Evolutionary conservation across 345 rosid genomes (phyloP), one percentile per base, ranked within the genome.

Genomic region (Hevea brasiliensis): DNA sequence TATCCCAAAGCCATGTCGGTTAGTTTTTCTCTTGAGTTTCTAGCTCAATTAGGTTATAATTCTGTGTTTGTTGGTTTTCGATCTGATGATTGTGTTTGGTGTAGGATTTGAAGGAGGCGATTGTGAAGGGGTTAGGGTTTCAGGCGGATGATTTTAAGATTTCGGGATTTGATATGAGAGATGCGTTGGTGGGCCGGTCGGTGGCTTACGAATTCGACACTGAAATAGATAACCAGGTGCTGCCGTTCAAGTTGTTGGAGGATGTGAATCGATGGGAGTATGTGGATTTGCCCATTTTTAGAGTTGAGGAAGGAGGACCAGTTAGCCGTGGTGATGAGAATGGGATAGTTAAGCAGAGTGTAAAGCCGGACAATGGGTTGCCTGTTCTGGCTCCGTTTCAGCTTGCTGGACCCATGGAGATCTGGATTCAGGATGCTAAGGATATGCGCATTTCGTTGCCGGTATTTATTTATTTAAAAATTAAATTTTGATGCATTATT

Each of bases 331-430:
- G 78, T 18, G 76, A 71, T 6, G 81, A 76, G 27, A 87, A 85
- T 15, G 84, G 79, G 65, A 71, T 95, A 73, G 84, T 86, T 55
- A 87, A 87, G 79, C 70, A 72, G 70, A 50, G 55, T 29, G 23
- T 6, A 35, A 81, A 78, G 41, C 54, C 67, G 65, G 88, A 72
- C 48, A 54, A 82, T 23, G 84, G 67, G 8, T 73, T 87, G 64
- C 97, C 95, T 53, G 92, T 90, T 75, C 78, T 94, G 66, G 92
- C 93, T 68, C 97, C 97, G 11, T 94, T 94, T 67, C 98, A 92
- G 85, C 88, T 94, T 68, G 93, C 96, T 59, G 98, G 97, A 23
- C 98, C 98, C 4, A 89, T 95, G 94, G 98, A 92, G 81, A 73
- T 95, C 62, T 95, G 98, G 99, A 89, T 95, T 72, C 98, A 89